These are phyloP conservation scores for Citrus cavaleriei DNA, from an alignment of 345 rosid species.

Conservation along the genomic window DNA sequence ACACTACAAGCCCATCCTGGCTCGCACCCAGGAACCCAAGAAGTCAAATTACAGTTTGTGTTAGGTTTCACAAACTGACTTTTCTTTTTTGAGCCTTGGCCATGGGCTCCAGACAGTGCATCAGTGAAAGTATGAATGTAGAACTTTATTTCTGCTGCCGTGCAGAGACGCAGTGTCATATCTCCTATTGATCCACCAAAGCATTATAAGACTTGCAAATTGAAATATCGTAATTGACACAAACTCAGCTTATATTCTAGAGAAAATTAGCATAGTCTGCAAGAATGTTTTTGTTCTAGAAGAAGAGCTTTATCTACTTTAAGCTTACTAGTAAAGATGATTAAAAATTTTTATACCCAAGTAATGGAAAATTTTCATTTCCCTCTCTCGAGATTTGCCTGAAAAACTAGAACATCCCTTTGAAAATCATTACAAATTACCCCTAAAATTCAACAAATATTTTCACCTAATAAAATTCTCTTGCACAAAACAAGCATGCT, in stretches of 20 bases:
- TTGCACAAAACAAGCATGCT: not conserved
- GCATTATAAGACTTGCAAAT: slow-evolving; percentile 7
- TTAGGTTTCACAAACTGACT: slow-evolving; percentile 65
- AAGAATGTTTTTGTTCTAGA: not conserved
- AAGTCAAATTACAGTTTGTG: slow-evolving; percentile 79
- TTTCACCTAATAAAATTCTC: not conserved
- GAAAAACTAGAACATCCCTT: no score
- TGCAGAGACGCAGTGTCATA: slow-evolving; percentile 63
- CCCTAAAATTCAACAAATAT: no score
- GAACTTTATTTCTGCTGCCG: slow-evolving; percentile 84
- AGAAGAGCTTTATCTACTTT: not conserved
- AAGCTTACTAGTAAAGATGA: not conserved
- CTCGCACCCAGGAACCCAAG: slow-evolving; percentile 96
- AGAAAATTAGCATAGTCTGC: not conserved
- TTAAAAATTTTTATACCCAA: no score
- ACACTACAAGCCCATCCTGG: slow-evolving; percentile 95
- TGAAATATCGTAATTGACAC: not conserved
- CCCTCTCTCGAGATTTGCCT: no score
- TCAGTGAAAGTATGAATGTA: slow-evolving; percentile 52
- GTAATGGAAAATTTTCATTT: no score
- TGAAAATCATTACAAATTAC: no score
- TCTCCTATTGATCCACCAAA: slow-evolving; percentile 51
- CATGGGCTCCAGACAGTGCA: slow-evolving; percentile 13
- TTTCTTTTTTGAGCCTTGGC: slow-evolving; percentile 22
- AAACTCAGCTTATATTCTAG: not conserved